phyloP scores from a whole-genome alignment of 208 protist species.

The Crithidia thermophila region DNA sequence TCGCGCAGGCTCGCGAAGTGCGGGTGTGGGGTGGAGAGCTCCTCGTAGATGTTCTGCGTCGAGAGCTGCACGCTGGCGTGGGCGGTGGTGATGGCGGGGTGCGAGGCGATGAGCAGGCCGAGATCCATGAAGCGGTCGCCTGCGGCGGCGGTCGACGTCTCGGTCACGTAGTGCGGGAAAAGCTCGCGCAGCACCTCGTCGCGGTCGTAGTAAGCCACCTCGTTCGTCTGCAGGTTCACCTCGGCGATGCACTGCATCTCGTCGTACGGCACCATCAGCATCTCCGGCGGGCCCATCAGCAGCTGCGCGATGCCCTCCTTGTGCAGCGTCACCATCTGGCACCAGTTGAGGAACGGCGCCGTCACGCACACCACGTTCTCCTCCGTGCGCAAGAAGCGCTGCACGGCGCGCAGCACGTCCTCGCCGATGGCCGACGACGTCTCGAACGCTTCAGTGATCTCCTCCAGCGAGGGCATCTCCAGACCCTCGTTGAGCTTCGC shows the following conservation, averaged over 20 bases:
- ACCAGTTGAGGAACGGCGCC: constrained; percentile 87
- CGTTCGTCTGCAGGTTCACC: constrained; percentile 60
- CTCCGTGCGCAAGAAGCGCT: constrained; percentile 72
- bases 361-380: constrained; percentile 71
- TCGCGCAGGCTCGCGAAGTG: constrained; percentile 54
- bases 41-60: constrained; percentile 64
- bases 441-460: constrained; percentile 75
- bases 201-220: constrained; percentile 69
- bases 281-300: constrained; percentile 78
- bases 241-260: constrained; percentile 72
- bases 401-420: constrained; percentile 80
- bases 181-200: constrained; percentile 66
- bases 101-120: constrained; percentile 70
- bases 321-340: constrained; percentile 83
- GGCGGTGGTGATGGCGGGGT: constrained; percentile 69
- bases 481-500: constrained; percentile 52
- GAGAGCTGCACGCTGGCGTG: constrained; percentile 54
- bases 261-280: constrained; percentile 83
- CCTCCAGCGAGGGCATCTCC: constrained; percentile 39
- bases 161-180: constrained; percentile 65
- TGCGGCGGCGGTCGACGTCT: constrained; percentile 49
- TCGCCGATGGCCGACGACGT: constrained; percentile 62
- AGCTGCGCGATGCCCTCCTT: constrained; percentile 76
- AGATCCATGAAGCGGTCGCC: constrained; percentile 85
- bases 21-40: constrained; percentile 54